Evolutionary conservation across 768 basidiomycete species (phyloP), one percentile per base, ranked within the genome.

Genomic region (Boletus sp.): DNA sequence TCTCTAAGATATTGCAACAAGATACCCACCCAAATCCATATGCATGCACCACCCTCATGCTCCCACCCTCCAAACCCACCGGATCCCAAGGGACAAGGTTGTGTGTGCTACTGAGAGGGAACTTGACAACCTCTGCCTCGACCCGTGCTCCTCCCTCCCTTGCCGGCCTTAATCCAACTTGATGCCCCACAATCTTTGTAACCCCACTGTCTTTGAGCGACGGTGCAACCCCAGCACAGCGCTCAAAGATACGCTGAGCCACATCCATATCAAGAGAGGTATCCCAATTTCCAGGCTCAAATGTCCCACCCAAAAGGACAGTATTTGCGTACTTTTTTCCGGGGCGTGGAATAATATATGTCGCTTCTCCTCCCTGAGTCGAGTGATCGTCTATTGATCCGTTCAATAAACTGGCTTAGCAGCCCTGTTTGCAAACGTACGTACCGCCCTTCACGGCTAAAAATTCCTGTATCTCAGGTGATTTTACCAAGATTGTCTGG

Each of bases 401-500:
- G 19, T 50, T 60, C 21, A 46, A 21, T 38, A 25, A 30, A 23
- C 17, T n/a, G 29, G 17, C 13, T 33, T 9, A 5, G 21, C 10
- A 8, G 7, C 10, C 9, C 10, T 27, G 17, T 42, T 30, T 21
- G 15, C 35, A 19, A 41, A 34, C 4, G 10, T 41, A 56, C 70
- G 50, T 43, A 73, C 75, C 68, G 11, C 47, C 30, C 10, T 63
- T 42, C 27, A 54, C 61, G 60, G 49, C 44, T 29, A 74, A 34
- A 50, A 62, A 73, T 52, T 76, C 73, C 41, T 72, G 48, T 42
- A 90, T 74, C 72, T 80, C 78, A 0, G 89, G 86, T 3, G 90
- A 88, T 37, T 81, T 70, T 21, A 95, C 76, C 17, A 93, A 68
- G 9, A 94, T 83, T 0, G 90, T 87, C 72, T 96, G 94, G 8